These are phyloP conservation scores for Colletotrichum sp. DNA, from an alignment of 2,329 filamentous ascomycete species.

Conservation along the genomic window DNA sequence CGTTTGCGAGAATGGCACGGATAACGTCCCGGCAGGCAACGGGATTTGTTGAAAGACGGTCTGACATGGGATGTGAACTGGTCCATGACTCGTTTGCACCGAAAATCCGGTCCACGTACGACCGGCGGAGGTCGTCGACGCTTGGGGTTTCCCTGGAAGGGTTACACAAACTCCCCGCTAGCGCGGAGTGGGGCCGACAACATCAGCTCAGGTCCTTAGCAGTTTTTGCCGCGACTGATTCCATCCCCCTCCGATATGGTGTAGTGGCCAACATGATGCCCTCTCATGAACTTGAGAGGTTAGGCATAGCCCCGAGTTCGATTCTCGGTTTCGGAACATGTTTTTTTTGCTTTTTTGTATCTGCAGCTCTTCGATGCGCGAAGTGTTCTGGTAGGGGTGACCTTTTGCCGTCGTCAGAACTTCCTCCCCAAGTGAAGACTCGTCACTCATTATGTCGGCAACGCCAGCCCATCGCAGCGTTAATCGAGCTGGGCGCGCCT, in stretches of 20 bases:
- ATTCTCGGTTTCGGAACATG: slow-evolving; percentile 15
- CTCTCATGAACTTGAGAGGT: neutral
- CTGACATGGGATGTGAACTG: neutral
- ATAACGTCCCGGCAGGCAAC: neutral
- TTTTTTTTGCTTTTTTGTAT: neutral
- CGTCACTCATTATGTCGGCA: too few species aligned
- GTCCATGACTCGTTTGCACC: slow-evolving; percentile 3
- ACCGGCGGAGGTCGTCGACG: neutral
- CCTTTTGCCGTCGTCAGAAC: neutral
- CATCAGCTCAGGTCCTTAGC: neutral
- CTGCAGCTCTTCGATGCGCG: too few species aligned
- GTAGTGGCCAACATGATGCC: slow-evolving; percentile 19
- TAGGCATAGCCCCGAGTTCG: slow-evolving; percentile 20
- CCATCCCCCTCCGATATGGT: neutral
- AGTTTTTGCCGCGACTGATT: accelerated
- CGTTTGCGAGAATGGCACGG: neutral
- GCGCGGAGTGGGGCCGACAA: neutral
- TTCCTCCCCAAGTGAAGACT: neutral
- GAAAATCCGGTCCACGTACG: neutral
- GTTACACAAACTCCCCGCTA: neutral
- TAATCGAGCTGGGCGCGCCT: too few species aligned
- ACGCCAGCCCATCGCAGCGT: too few species aligned
- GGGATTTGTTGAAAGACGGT: neutral
- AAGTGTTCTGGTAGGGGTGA: neutral
- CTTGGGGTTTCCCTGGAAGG: neutral